Conservation (phyloP, 257 asterid genomes). For the Eucommia ulmoides region DNA sequence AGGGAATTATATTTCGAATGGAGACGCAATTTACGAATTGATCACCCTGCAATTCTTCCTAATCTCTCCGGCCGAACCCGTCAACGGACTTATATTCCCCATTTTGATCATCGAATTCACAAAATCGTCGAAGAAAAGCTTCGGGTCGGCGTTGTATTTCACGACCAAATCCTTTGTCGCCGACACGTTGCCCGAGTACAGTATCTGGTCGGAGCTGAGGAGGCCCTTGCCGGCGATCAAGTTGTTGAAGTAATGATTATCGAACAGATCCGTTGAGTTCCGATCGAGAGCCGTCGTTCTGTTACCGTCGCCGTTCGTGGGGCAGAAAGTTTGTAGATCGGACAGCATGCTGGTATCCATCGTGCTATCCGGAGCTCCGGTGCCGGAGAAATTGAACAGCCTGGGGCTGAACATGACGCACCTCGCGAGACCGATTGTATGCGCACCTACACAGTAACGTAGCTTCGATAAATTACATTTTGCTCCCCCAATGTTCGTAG, state of each 20-base stretch:
- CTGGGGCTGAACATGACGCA: constrained; percentile 52
- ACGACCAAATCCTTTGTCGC: constrained; percentile 37
- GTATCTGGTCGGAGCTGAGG: constrained; percentile 54
- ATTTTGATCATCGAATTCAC: constrained; percentile 55
- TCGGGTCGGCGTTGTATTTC: constrained; percentile 27
- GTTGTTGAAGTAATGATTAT: constrained; percentile 56
- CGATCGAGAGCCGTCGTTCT: constrained; percentile 50
- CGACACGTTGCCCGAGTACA: constrained; percentile 26
- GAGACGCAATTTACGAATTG: constrained; percentile 11
- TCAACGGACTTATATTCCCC: constrained; percentile 48
- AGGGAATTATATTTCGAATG: too few relatives aligned
- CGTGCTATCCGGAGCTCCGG: constrained; percentile 56
- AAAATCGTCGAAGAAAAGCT: constrained; percentile 45
- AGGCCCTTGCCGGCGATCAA: constrained; percentile 48
- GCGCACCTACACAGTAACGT: constrained; percentile 36
- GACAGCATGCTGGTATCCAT: constrained; percentile 27
- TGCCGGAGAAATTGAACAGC: constrained; percentile 55
- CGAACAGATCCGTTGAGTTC: constrained; percentile 53
- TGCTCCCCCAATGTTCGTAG: too few relatives aligned
- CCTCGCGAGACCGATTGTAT: constrained; percentile 55
- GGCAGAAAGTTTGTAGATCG: constrained; percentile 42
- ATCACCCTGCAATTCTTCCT: constrained; percentile 54
- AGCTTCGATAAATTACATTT: background rate
- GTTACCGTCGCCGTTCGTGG: constrained; percentile 42
- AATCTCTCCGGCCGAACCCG: constrained; percentile 49